Evolutionary conservation across 2,329 filamentous ascomycete species (phyloP), one percentile per base, ranked within the genome.

Genomic region (Fusarium burgessii): DNA sequence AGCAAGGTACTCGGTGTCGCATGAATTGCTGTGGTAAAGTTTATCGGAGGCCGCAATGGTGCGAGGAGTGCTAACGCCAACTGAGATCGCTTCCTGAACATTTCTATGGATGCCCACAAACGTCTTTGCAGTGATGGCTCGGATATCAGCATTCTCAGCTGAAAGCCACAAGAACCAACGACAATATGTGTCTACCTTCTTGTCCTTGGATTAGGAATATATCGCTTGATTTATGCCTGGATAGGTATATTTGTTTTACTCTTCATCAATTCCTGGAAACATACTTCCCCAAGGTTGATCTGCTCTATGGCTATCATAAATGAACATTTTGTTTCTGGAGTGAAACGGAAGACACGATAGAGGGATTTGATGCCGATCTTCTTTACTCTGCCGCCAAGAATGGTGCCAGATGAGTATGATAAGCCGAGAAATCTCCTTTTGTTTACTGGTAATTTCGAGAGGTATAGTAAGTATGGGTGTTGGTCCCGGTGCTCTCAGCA

Each of bases 121-220:
- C 60, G 56, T 10, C 76, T 81, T 7, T 80, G 79, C 60, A 62
- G 72, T n/a, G 46, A 73, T 27, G 72, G 57, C 20, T 79, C 77
- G 4, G 78, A 81, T 41, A 76, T 78, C 59, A 23, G 78, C 18
- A 68, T 63, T 13, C 66, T 68, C 9, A 70, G 72, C 49, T 72
- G 69, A 5, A 73, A 73, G n/a, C 66, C 5, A 87, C 86, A 49
- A 90, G 90, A 78, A 88, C 84, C n/a, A 87, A 89, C 68, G 86
- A 87, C 27, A 90, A 90, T 76, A 83, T 0, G 80, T 88, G 33
- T 88, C 90, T 69, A 89, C 88, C 4, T 90, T 90, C 82, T 85
- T 84, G 71, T 81, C 84, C 0, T 78, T 80, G 15, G 88, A 90
- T 77, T 81, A 82, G 73, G 86, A 87, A 1, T 62, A 58, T 7